Evolutionary conservation across 441 rosid species (phyloP).

Genomic region (Syzygium malaccense): DNA sequence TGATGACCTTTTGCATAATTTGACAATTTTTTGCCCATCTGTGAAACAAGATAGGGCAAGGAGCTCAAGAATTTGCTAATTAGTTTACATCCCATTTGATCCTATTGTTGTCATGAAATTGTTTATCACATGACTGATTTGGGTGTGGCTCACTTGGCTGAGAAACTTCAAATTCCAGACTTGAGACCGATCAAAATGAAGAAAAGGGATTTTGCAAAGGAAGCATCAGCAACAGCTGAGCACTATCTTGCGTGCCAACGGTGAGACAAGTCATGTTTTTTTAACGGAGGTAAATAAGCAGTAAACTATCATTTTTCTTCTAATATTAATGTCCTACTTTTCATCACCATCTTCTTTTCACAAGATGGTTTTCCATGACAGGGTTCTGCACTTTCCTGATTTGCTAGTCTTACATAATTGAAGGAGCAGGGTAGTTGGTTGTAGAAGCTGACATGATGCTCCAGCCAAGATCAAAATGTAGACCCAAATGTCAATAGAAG

Average conservation of each 20-base stretch:
- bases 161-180: neutral
- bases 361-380: too few species aligned
- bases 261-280: too few species aligned
- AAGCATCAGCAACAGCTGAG: neutral
- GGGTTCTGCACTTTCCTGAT: too few species aligned
- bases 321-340: too few species aligned
- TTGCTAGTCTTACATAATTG: too few species aligned
- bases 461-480: too few species aligned
- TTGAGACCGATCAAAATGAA: neutral
- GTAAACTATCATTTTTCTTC: too few species aligned
- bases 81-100: neutral
- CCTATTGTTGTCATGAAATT: neutral
- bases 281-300: too few species aligned
- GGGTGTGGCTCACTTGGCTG: neutral
- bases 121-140: neutral
- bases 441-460: too few species aligned
- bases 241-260: neutral
- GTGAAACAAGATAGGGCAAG: neutral
- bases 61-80: neutral
- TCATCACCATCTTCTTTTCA: too few species aligned
- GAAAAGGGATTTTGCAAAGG: neutral
- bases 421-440: too few species aligned
- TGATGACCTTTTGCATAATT: neutral
- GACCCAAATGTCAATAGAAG: too few species aligned
- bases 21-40: accelerated